Evolutionary conservation across 1,284 basidiomycete genomes (phyloP), one percentile per base, ranked within the genome.

Genomic region (Melanopsichium pennsylvanicum): DNA sequence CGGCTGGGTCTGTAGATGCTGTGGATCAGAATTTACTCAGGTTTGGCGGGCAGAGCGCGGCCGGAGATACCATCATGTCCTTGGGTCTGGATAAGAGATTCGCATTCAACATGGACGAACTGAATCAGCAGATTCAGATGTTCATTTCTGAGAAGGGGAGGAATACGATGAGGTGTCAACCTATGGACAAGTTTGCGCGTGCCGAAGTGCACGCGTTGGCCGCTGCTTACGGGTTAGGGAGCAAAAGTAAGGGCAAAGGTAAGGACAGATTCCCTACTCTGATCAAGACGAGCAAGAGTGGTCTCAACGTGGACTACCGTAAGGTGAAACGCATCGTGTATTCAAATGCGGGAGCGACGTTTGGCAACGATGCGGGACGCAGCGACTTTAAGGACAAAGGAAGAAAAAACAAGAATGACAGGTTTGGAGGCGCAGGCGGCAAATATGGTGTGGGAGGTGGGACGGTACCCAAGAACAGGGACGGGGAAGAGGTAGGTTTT

Each of bases 141-240:
- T 80, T 80, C 55, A 42, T 80, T 15, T 16, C 22, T 9, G 61
- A 77, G 10, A 39, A 15, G 6, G 69, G 49, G 6, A 46, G 71
- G 29, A 72, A 69, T 32, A 80, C 79, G 35, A 64, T 80, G 41
- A 59, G 72, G 4, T 66, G 79, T 5, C 72, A 78, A 19, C 69
- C 79, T 3, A 80, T 81, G 78, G 75, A 74, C 55, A 81, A 81
- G 63, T 70, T 66, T 16, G 70, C 74, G 2, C 72, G 79, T 31
- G 78, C 78, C 11, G 67, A 76, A 49, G 78, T 81, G 23, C 79
- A 81, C 42, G 59, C 63, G 29, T 58, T 81, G n/a, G 79, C 79
- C 5, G 54, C 47, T 7, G 78, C 76, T 6, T 80, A 80, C 62
- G 41, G 52, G 7, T 48, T 81, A 40, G 64, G 70, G 45, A 69